phyloP scores from a whole-genome alignment of 805 yeast species.

The Nakazawaea anatomiae region DNA sequence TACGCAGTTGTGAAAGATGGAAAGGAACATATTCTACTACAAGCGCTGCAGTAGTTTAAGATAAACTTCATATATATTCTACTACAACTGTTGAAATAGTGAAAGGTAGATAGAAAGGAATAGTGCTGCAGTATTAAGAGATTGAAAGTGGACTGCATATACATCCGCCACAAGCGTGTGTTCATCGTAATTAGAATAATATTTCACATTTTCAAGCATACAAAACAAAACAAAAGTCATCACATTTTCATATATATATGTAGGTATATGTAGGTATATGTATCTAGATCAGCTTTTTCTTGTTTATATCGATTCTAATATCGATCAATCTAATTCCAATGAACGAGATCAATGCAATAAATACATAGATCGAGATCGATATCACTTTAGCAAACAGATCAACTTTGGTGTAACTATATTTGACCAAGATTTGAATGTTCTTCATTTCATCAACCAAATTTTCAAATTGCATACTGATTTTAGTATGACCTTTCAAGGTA shows the following conservation, averaged over 20 bases:
- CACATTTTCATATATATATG: neutral
- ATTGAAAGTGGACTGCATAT: no score
- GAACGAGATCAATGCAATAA: constrained; percentile 42
- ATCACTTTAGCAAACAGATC: constrained; percentile 61
- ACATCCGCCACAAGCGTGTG: no score
- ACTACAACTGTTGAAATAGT: no score
- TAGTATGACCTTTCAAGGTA: constrained; percentile 69
- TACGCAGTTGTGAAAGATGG: no score
- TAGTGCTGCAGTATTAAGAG: no score
- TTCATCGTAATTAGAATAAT: no score
- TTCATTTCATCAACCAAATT: constrained; percentile 69
- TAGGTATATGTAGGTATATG: no score
- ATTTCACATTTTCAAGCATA: no score
- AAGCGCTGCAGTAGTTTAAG: no score
- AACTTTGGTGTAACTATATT: constrained; percentile 52
- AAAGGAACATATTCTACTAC: no score
- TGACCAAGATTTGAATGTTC: constrained; percentile 48
- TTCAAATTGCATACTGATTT: constrained; percentile 50
- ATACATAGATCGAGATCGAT: constrained; percentile 55
- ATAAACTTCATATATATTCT: no score
- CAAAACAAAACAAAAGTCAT: neutral
- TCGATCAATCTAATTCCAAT: constrained; percentile 8
- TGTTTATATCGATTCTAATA: constrained; percentile 5
- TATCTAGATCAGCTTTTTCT: neutral
- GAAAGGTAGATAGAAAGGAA: no score